Evolutionary conservation across 208 protist species (phyloP), one percentile per base, ranked within the genome.

Genomic region (Phytomonas francai): DNA sequence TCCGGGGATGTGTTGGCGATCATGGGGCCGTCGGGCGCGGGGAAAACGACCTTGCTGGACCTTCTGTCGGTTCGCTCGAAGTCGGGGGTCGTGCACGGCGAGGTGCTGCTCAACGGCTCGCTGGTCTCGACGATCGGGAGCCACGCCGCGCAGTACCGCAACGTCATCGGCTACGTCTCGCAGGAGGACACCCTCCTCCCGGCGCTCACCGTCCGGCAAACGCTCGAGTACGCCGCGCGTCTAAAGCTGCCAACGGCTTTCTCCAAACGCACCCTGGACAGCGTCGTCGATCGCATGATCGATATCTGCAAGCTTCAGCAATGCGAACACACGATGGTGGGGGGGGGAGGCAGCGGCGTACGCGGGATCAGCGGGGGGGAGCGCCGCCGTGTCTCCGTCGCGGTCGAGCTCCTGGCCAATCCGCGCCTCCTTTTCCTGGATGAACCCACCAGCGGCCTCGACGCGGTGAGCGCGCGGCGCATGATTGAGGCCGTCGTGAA

Each of bases 361-460:
- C 86, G 91, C 57, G 93, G 93, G 45, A 83, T 97, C 65, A 95
- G 88, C 68, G 93, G 93, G 33, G 93, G 93, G n/a, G 91, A 97
- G 78, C 85, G 81, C 72, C 86, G 89, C 11, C 87, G 93, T 11
- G 89, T 97, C 22, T 96, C 88, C 27, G 96, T 97, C 74, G 93
- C 91, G 1, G 89, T 97, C 28, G 91, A 97, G 72, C 71, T 97
- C 16, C 76, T 97, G 59, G 89, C 91, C 11, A 92, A 93, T 60
- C 93, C 93, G 28, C 86, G 88, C 59, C 92, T 97, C 58, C 77
- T 97, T n/a, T 93, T 91, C 72, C 78, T 96, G 30, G 93, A 97
- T 66, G 91, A 97, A 70, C 91, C 91, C 19, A 97, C 91, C 31
- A 94, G 88, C 68, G 92, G 92, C 0, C 78, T 97, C 25, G 92